These are phyloP conservation scores for Dactylellina drechsleri DNA, from an alignment of 2,329 filamentous ascomycete species.

Conservation along the genomic window DNA sequence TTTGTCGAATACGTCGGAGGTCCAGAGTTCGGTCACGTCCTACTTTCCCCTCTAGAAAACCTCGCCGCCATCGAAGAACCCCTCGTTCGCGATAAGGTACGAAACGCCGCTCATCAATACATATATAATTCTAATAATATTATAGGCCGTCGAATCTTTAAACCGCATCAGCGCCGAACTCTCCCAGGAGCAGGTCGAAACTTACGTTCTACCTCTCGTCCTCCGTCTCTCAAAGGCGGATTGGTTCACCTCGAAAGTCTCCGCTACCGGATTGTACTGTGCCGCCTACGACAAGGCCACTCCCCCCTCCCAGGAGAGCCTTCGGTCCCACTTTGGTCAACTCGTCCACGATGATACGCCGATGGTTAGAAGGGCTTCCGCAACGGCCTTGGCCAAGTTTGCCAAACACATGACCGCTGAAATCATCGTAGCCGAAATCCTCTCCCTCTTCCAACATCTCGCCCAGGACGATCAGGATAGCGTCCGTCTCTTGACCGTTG, in stretches of 20 bases:
- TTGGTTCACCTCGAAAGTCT: constrained; percentile 99
- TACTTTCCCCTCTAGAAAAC: constrained; percentile 96
- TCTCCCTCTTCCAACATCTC: constrained; percentile 96
- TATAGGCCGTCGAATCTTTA: constrained; percentile 93
- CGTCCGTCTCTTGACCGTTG: constrained; percentile 92
- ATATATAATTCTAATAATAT: too few species aligned
- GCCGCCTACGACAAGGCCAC: constrained; percentile 92
- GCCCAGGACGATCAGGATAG: constrained; percentile 97
- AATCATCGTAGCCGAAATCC: constrained; percentile 97
- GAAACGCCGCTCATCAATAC: constrained; percentile 55
- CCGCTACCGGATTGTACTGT: constrained; percentile 93
- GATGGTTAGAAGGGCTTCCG: constrained; percentile 97
- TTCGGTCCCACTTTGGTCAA: constrained; percentile 89
- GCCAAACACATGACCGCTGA: constrained; percentile 94
- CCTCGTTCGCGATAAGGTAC: constrained; percentile 94
- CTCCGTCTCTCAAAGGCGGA: constrained; percentile 97
- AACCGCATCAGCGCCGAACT: constrained; percentile 98
- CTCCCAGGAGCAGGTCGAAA: constrained; percentile 90
- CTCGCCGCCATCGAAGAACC: constrained; percentile 98
- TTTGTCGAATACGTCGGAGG: constrained; percentile 99
- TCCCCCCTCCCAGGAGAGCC: constrained; percentile 84
- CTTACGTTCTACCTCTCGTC: constrained; percentile 95
- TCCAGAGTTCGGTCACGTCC: constrained; percentile 90
- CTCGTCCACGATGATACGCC: constrained; percentile 98
- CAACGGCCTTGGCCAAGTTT: constrained; percentile 96